Conservation (phyloP, 805 yeast species). For the Pichia insulana region DNA sequence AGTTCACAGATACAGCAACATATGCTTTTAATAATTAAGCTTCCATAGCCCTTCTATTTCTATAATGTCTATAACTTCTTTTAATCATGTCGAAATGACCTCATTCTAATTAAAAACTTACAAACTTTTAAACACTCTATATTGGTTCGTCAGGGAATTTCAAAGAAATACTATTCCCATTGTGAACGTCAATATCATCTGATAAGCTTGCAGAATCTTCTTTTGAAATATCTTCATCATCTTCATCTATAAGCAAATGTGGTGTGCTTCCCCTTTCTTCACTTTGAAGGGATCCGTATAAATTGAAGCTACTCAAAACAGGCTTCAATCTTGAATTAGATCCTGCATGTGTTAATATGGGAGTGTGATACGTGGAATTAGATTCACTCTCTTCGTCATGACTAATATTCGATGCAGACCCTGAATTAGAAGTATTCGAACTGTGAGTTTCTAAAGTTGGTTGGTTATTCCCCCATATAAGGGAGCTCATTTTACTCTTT, state of each 20-base stretch:
- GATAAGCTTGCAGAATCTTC: not conserved
- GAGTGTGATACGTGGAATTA: conserved; percentile 23
- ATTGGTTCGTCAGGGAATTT: conserved; percentile 9
- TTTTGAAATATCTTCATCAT: not conserved
- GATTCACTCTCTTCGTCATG: conserved; percentile 14
- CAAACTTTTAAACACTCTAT: not conserved
- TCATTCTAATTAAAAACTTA: too few species aligned
- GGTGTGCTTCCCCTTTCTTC: not conserved
- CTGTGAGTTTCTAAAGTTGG: too few species aligned
- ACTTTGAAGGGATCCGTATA: conserved; percentile 8
- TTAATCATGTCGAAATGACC: too few species aligned
- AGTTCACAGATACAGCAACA: conserved; percentile 31
- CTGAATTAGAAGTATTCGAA: not conserved
- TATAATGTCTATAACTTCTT: not conserved
- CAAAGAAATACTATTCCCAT: conserved; percentile 12
- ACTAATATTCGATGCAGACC: not conserved
- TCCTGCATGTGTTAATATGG: conserved; percentile 15
- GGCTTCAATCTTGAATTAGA: conserved; percentile 9
- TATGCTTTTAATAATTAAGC: conserved; percentile 14
- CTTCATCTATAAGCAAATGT: not conserved
- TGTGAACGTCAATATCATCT: conserved; percentile 6
- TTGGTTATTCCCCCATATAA: conserved; percentile 8
- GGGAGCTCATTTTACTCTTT: conserved; percentile 15
- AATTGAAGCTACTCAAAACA: conserved; percentile 11
- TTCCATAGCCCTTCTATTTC: not conserved